phyloP scores from a whole-genome alignment of 768 basidiomycete species.

The Russula compacta region DNA sequence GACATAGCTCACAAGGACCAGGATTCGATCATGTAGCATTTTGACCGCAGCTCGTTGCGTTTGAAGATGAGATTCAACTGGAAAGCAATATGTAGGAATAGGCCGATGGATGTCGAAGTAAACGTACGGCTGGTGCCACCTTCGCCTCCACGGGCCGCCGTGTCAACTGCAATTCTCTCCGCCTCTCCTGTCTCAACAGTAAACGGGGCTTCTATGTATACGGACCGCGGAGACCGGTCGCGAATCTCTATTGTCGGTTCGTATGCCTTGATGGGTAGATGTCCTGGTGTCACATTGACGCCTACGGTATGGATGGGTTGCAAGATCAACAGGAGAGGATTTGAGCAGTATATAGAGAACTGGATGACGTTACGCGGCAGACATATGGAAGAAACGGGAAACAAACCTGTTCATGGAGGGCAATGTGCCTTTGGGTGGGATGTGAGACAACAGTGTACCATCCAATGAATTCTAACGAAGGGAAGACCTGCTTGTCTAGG shows the following conservation, averaged over 20 bases:
- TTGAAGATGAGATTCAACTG: slow-evolving; percentile 86
- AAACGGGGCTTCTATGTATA: slow-evolving; percentile 79
- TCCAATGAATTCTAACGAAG: slow-evolving; percentile 92
- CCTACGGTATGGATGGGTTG: slow-evolving; percentile 43
- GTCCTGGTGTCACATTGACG: slow-evolving; percentile 52
- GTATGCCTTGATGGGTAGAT: slow-evolving; percentile 87
- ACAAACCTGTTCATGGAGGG: slow-evolving; percentile 76
- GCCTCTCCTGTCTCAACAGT: slow-evolving; percentile 96
- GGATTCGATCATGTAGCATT: slow-evolving; percentile 90
- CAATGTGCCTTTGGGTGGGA: slow-evolving; percentile 67
- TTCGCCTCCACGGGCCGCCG: slow-evolving; percentile 80
- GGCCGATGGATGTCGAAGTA: neutral
- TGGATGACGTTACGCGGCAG: slow-evolving; percentile 25
- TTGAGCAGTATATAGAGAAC: slow-evolving; percentile 81
- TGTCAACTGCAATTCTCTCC: slow-evolving; percentile 96
- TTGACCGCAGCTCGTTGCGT: slow-evolving; percentile 92
- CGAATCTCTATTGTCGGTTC: slow-evolving; percentile 84
- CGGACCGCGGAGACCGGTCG: slow-evolving; percentile 64
- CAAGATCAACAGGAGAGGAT: slow-evolving; percentile 77
- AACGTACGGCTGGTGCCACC: slow-evolving; percentile 71
- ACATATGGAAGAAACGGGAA: neutral
- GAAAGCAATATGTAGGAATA: slow-evolving; percentile 5
- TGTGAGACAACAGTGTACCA: slow-evolving; percentile 89
- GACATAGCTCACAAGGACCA: slow-evolving; percentile 82
- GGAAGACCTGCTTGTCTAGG: slow-evolving; percentile 96